These are phyloP conservation scores for Parietaria judaica DNA, from an alignment of 306 rosid genomes.

Conservation along the genomic window DNA sequence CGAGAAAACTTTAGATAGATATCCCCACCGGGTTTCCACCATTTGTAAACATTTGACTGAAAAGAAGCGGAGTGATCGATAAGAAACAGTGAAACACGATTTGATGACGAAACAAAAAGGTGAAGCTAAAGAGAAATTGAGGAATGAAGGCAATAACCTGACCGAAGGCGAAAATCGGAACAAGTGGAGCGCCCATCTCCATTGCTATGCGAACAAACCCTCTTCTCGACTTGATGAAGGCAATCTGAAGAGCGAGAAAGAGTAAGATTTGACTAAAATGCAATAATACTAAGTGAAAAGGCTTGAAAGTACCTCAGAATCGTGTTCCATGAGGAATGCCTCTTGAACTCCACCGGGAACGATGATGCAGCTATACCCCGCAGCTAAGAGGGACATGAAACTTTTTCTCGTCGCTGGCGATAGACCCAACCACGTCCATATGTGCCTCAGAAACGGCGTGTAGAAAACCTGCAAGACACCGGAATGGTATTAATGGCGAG, in stretches of 20 bases:
- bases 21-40: conserved; percentile 92
- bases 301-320: conserved; percentile 51
- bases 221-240: conserved; percentile 63
- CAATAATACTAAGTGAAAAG: background rate
- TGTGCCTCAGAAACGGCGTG: conserved; percentile 86
- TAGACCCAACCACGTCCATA: conserved; percentile 98
- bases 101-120: background rate
- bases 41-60: conserved; percentile 42
- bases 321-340: conserved; percentile 64
- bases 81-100: background rate
- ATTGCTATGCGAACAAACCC: conserved; percentile 88
- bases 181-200: conserved; percentile 72
- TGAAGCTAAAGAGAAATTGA: background rate
- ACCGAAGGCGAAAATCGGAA: conserved; percentile 92
- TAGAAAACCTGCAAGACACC: conserved; percentile 64
- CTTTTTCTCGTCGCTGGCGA: conserved; percentile 60
- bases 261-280: background rate
- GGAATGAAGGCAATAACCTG: conserved; percentile 36
- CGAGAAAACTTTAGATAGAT: conserved; percentile 51
- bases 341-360: conserved; percentile 98
- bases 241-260: conserved; percentile 33
- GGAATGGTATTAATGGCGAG: too few relatives aligned
- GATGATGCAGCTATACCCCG: conserved; percentile 79
- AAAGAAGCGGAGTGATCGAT: background rate
- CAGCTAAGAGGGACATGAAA: conserved; percentile 45